Evolutionary conservation across 345 rosid species (phyloP), one percentile per base, ranked within the genome.

Genomic region (Eucalyptus lansdowneana): DNA sequence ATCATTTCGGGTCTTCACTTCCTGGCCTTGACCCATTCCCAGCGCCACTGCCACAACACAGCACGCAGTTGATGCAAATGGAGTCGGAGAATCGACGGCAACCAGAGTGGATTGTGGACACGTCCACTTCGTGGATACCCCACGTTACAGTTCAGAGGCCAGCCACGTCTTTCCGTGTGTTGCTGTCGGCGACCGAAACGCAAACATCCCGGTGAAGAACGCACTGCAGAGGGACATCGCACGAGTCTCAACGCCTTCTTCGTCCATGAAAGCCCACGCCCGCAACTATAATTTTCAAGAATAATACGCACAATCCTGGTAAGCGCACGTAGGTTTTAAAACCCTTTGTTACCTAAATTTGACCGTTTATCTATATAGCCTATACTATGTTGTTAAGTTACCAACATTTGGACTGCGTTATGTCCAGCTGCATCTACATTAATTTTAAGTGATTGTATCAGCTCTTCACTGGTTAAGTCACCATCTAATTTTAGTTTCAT

Each of bases 21-120:
- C 95, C 69, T 90, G 81, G 50, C 94, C 93, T 65, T 89, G 91
- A 89, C 93, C 94, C 95, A 91, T 93, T 80, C 69, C 24, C 56
- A 19, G 56, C 22, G 56, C 22, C 56, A 53, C 80, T 8, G 76
- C 40, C 72, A 29, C 10, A 56, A 10, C 62, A 56, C 62, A 56
- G 16, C 6, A 50, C 16, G 51, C 51, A 50, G 51, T 14, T 50
- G 51, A 50, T 50, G 16, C 51, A 31, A 62, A 11, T 47, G 50
- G 50, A 47, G 14, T 47, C 50, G 14, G 50, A 47, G 72, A 29
- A 29, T 62, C 8, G 31, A 62, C 17, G 76, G 34, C 37, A 31
- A 65, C 37, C 76, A 13, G 76, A 65, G 19, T 4, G 21, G 21
- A 14, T 7, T n/a, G 76, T 8, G 76, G 11, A 65, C 76, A n/a